Percentiles rank a stretch among this genome's conserved stretches.
phyloP scores from a whole-genome alignment of 169 alveolate species.

The Eimeria maxima region DNA sequence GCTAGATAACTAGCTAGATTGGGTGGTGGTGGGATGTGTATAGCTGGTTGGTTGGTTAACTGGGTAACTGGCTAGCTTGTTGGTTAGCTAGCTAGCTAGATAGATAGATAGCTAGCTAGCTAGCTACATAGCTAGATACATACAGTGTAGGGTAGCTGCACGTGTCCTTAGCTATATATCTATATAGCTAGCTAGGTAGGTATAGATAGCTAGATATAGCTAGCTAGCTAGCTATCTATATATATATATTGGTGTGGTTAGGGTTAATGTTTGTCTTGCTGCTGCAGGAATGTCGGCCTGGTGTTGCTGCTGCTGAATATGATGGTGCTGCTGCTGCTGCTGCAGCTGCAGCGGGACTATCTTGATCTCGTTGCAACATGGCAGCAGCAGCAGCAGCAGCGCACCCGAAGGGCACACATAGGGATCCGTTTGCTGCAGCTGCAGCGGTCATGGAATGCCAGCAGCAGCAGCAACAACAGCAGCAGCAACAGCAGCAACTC shows the following conservation, averaged over 20 bases:
- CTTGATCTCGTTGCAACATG: neutral
- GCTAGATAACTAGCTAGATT: constrained; percentile 6
- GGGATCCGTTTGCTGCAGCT: constrained; percentile 12
- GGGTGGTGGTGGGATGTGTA: too few species aligned
- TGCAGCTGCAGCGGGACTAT: constrained; percentile 29
- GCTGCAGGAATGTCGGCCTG: constrained; percentile 6
- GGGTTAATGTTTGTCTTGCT: too few species aligned
- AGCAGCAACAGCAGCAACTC: too few species aligned
- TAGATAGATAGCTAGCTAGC: constrained; percentile 12
- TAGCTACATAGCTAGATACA: neutral
- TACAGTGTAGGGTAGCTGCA: too few species aligned
- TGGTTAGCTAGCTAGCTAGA: neutral
- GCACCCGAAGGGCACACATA: neutral
- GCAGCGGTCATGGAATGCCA: neutral
- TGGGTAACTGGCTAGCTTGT: too few species aligned
- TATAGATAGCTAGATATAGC: too few species aligned
- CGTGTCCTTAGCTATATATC: neutral
- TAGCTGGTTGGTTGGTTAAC: too few species aligned
- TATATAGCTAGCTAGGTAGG: too few species aligned
- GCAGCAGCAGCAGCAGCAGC: constrained; percentile 50
- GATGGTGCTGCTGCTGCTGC: constrained; percentile 27
- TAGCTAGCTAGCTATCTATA: too few species aligned
- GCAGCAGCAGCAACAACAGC: too few species aligned
- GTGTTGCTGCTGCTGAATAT: constrained; percentile 6
- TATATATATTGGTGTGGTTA: too few species aligned